Percentiles rank a stretch among this genome's conserved stretches.
Conservation (phyloP, 2,329 filamentous ascomycete species). For the Sporothrix phasma region DNA sequence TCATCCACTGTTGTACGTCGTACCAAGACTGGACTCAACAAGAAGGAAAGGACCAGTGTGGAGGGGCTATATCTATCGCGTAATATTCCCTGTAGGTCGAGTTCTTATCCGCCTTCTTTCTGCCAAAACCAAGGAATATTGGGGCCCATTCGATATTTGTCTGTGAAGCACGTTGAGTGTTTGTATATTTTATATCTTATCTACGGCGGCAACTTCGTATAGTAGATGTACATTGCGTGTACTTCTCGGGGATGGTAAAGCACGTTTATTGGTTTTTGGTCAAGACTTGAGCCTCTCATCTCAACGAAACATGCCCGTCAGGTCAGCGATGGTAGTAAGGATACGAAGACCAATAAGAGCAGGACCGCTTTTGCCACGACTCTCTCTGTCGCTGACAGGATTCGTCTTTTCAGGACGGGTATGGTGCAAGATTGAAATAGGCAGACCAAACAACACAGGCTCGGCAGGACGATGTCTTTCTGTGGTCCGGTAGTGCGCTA, state of each 20-base stretch:
- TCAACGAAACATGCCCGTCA: not conserved
- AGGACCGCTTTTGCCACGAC: not conserved
- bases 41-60: not conserved
- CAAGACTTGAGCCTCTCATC: not conserved
- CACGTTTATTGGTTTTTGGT: not conserved
- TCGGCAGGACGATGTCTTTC: not conserved
- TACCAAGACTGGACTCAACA: slow-evolving; percentile 7
- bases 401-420: not conserved
- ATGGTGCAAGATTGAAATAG: not conserved
- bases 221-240: too few relatives aligned
- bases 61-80: slow-evolving; percentile 6
- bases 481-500: not conserved
- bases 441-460: not conserved
- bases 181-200: not conserved
- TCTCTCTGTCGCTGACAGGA: not conserved
- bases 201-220: too few relatives aligned
- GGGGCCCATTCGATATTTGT: too few relatives aligned
- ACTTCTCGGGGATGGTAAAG: not conserved
- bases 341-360: not conserved
- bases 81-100: slow-evolving; percentile 4
- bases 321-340: not conserved
- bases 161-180: too few relatives aligned
- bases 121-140: too few relatives aligned
- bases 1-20: slow-evolving; percentile 11
- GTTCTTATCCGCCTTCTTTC: too few relatives aligned